A percentile compares a stretch with the other conserved stretches of the same genome.
These are phyloP conservation scores for Plasmodium berghei DNA, from an alignment of 169 alveolate genomes.

Conservation along the genomic window DNA sequence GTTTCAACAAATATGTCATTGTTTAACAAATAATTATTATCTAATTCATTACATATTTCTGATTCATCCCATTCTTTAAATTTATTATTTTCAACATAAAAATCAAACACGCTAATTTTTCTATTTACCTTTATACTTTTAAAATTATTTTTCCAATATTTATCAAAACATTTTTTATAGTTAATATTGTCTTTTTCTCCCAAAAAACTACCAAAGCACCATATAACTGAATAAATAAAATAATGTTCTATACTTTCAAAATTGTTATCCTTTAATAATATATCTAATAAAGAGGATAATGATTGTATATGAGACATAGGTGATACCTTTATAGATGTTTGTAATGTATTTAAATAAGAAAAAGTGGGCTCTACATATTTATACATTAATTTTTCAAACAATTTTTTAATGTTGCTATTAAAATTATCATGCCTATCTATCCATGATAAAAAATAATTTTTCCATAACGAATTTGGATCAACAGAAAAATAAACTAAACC, in stretches of 20 bases:
- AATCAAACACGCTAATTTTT: constrained; percentile 96
- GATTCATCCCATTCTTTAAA: constrained; percentile 89
- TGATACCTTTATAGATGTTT: constrained; percentile 79
- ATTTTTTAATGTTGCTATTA: constrained; percentile 88
- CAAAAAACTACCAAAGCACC: constrained; percentile 96
- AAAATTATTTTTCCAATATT: constrained; percentile 96
- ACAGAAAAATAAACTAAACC: constrained; percentile 95
- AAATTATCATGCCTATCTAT: constrained; percentile 87
- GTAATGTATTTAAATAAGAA: constrained; percentile 90
- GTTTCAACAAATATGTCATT: constrained; percentile 66
- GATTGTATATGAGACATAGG: constrained; percentile 76
- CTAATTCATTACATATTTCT: constrained; percentile 31
- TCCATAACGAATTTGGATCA: constrained; percentile 94
- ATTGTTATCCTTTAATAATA: constrained; percentile 88
- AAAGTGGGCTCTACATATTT: constrained; percentile 92
- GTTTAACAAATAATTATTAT: constrained; percentile 8
- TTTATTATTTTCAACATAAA: constrained; percentile 92
- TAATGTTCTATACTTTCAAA: constrained; percentile 93
- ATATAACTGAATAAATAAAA: constrained; percentile 93
- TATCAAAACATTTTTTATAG: constrained; percentile 93
- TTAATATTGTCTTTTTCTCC: constrained; percentile 96
- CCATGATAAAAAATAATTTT: constrained; percentile 95
- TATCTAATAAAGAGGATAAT: constrained; percentile 44
- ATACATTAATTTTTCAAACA: constrained; percentile 91
- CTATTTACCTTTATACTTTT: constrained; percentile 96